phyloP scores from a whole-genome alignment of 257 asterid species.

The Penstemon barbatus region DNA sequence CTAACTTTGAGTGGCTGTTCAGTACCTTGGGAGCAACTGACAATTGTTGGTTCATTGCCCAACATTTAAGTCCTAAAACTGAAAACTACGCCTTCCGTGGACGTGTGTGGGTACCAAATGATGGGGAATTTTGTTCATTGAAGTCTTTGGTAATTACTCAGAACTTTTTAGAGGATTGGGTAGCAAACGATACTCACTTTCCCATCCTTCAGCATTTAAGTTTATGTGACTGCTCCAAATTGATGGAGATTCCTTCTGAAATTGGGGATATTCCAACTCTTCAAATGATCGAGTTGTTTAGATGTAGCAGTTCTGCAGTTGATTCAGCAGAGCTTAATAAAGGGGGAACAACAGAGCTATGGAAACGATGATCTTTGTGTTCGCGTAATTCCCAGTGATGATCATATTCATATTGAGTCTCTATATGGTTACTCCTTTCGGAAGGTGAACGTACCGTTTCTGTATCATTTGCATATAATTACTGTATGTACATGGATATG shows the following conservation, averaged over 20 bases:
- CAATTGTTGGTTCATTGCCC: slow-evolving; percentile 16
- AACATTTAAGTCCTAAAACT: slow-evolving; percentile 26
- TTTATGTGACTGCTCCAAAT: not conserved
- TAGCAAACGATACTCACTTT: not conserved
- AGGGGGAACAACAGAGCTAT: slow-evolving; percentile 9
- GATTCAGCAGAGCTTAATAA: not conserved
- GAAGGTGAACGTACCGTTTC: no score
- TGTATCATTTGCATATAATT: no score
- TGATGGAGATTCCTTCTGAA: slow-evolving; percentile 22
- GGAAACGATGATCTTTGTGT: slow-evolving; percentile 16
- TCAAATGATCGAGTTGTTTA: slow-evolving; percentile 18
- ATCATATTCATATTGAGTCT: no score
- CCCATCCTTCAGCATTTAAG: slow-evolving; percentile 5
- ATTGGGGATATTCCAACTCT: slow-evolving; percentile 30
- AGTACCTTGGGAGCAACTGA: slow-evolving; percentile 21
- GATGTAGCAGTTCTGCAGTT: not conserved
- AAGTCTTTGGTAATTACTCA: not conserved
- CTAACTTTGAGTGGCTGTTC: slow-evolving; percentile 22
- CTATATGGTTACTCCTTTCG: no score
- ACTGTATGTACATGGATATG: no score
- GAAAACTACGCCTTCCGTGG: not conserved
- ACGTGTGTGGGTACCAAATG: slow-evolving; percentile 12
- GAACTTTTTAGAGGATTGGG: slow-evolving; percentile 6
- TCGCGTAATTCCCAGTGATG: no score
- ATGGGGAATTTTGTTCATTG: slow-evolving; percentile 17